Conservation (phyloP, 108 stramenopile genomes). For the Schizochytrium sp. region DNA sequence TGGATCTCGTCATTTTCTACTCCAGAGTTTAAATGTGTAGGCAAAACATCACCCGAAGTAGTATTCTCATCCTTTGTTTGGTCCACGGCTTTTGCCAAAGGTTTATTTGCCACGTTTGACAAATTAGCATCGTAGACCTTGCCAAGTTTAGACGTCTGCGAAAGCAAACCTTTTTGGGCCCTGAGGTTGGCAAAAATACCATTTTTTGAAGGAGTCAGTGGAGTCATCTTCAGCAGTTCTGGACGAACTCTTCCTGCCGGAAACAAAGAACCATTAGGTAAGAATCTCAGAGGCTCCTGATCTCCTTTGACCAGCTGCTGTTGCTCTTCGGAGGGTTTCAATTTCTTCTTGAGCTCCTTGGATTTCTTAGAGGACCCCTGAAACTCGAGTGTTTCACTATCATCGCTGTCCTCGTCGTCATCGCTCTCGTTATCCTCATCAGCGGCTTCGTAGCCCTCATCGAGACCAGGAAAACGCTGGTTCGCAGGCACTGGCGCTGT, state of each 20-base stretch:
- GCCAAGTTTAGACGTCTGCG: too few species aligned
- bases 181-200: too few species aligned
- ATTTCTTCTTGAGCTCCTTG: neutral
- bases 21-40: too few species aligned
- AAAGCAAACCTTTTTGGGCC: too few species aligned
- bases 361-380: neutral
- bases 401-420: neutral
- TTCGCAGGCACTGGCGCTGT: slow-evolving; percentile 3
- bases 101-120: too few species aligned
- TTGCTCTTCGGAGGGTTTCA: neutral
- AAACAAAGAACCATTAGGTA: slow-evolving; percentile 6
- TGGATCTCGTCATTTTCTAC: too few species aligned
- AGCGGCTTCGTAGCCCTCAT: slow-evolving; percentile 42
- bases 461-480: slow-evolving; percentile 45
- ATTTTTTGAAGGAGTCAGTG: neutral
- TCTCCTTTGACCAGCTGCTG: neutral
- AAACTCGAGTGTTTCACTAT: neutral
- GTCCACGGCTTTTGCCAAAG: too few species aligned
- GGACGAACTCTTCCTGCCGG: slow-evolving; percentile 16
- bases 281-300: neutral
- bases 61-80: too few species aligned
- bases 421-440: neutral
- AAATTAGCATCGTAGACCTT: too few species aligned
- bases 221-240: slow-evolving; percentile 1
- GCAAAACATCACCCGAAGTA: too few species aligned